Base-by-base conservation (phyloP, 2,329 filamentous ascomycete genomes). In the Coccinonectria pachysandricola region DNA sequence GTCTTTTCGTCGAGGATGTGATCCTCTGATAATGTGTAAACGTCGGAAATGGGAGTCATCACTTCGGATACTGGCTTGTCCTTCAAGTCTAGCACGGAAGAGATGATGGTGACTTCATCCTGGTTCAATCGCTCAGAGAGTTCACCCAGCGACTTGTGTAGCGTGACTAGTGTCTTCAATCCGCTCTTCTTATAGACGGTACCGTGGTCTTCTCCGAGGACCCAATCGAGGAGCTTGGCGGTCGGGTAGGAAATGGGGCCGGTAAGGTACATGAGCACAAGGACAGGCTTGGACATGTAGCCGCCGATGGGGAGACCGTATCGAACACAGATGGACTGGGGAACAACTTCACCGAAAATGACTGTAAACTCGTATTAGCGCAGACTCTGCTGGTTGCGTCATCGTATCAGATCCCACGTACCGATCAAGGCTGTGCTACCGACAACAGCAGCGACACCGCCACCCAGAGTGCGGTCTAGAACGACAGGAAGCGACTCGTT, bases 31-130 rank as follows among this genome's bases (percentile, higher is more conserved):
- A 98, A 84, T 35, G 82, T 88, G 51, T 93, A 98, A 24, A 96
- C 91, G 50, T 98, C 87, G 23, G 84, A 77, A 82, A 98, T 96
- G 1, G 91, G 91, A 1, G 92, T 98, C 91, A 98, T 98, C 50
- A 98, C 94, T 48, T 75, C 81, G 22, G 84, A 85, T 6, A 98
- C 87, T 1, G 88, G 69, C 61, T 98, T 98, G 42, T 91, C 87
- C 61, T 96, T 98, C 40, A 98, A 65, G 50, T 98, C 91, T 31
- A 98, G 63, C 9, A 96, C 91, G 19, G 91, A 88, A 40, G 84
- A 94, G 56, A 98, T 98, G 53, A 98, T 98, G 34, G 91, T 96
- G 40, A 98, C 91, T 56, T 98, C 91, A 49, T 98, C 91, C 42
- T 94, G 81, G 55, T 95, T 96, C 28, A 98, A 64, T 31, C 91